These are phyloP conservation scores for Citrus australasica DNA, from an alignment of 345 rosid genomes.

Conservation along the genomic window DNA sequence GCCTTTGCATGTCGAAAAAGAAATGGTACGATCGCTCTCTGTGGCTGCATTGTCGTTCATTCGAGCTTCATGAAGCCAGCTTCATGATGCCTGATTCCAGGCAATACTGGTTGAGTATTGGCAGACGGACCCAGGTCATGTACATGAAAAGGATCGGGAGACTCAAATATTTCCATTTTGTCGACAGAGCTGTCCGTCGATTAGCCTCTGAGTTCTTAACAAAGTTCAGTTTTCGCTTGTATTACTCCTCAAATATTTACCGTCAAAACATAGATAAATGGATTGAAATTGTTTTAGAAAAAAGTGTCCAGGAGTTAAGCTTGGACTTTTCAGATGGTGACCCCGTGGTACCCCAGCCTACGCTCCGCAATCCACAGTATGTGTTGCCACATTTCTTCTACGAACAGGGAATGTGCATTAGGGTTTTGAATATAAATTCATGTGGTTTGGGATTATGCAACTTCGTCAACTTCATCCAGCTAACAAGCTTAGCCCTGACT, in stretches of 20 bases:
- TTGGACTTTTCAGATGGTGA: conserved; percentile 6
- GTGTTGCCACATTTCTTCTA: conserved; percentile 1
- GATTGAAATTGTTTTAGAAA: background rate
- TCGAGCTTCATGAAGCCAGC: background rate
- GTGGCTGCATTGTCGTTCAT: background rate
- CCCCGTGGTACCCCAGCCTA: background rate
- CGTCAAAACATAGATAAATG: background rate
- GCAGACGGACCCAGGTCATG: background rate
- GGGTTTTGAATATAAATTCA: background rate
- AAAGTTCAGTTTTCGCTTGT: background rate
- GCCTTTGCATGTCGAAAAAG: conserved; percentile 1
- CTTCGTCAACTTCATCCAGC: background rate
- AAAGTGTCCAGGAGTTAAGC: background rate
- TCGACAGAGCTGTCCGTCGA: background rate
- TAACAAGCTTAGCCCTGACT: background rate
- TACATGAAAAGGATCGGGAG: background rate
- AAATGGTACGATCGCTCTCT: background rate
- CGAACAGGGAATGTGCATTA: background rate
- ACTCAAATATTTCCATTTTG: background rate
- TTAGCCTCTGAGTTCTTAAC: background rate
- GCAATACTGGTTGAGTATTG: background rate
- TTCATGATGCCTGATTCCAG: background rate
- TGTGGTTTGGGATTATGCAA: background rate
- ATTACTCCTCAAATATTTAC: background rate
- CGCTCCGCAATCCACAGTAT: background rate